These are phyloP conservation scores for Backusella sp. DNA, from an alignment of 192 early-diverging fungal species.

Conservation along the genomic window DNA sequence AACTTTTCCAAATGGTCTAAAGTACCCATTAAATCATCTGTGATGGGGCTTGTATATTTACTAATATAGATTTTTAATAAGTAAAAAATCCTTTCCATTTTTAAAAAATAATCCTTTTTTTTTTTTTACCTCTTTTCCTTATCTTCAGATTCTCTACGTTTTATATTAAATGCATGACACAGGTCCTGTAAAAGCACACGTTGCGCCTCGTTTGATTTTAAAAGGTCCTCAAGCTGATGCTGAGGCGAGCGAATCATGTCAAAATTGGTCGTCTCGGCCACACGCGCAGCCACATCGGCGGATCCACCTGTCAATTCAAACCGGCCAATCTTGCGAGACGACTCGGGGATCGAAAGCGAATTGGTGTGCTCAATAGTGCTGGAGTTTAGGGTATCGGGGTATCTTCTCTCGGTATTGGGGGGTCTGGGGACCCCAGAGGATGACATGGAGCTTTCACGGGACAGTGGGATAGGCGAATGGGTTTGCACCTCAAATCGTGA, in stretches of 20 bases:
- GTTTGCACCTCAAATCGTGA: conserved; percentile 36
- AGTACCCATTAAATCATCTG: neutral
- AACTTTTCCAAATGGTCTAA: conserved; percentile 17
- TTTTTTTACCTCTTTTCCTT: conserved; percentile 7
- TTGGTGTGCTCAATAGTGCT: neutral
- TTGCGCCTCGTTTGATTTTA: conserved; percentile 23
- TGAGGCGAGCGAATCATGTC: neutral
- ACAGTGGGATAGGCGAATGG: conserved; percentile 10
- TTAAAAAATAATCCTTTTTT: neutral
- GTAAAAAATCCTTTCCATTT: too few relatives aligned
- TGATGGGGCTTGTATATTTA: neutral
- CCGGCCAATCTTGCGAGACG: conserved; percentile 25
- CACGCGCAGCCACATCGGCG: neutral
- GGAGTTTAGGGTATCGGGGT: neutral
- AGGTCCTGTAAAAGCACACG: conserved; percentile 22
- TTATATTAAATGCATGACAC: conserved; percentile 3
- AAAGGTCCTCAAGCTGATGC: conserved; percentile 20
- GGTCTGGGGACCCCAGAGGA: conserved; percentile 17
- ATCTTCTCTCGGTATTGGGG: neutral
- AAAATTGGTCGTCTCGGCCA: neutral
- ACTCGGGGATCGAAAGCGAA: conserved; percentile 7
- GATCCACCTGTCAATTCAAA: conserved; percentile 34
- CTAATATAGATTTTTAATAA: neutral
- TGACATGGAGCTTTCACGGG: conserved; percentile 22
- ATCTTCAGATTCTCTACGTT: conserved; percentile 2